Evolutionary conservation across 2,329 filamentous ascomycete species (phyloP), one percentile per base, ranked within the genome.

Genomic region (Neofusicoccum laricinum): DNA sequence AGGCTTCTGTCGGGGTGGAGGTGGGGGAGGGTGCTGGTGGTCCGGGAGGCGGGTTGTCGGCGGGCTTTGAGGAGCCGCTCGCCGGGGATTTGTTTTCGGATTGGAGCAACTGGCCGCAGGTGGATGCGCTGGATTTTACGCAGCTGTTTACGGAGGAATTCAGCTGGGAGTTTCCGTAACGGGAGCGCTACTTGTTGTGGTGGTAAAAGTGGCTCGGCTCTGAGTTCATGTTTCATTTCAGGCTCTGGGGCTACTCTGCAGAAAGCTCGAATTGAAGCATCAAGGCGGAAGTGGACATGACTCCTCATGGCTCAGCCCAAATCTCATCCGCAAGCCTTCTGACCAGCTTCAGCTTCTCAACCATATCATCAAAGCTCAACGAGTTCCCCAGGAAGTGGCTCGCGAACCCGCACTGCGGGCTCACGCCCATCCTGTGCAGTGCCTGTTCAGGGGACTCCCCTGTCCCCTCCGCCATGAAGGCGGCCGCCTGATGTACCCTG

Each of bases 311-410:
- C 11, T 48, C 45, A 25, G 21, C 14, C 90, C 90, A 93, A 65
- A 93, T 84, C 71, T 89, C 86, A 72, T 92, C 85, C 2, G 90
- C 90, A 70, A 93, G 86, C 69, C 86, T 81, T 67, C 90, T 84
- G 17, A 93, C 88, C 61, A 93, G 78, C 68, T 84, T 80, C 71
- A 93, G 77, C 80, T 93, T 93, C 75, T 84, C 86, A 78, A 86
- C 86, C 87, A 93, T 89, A 67, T 90, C 89, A 50, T 90, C 85
- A 67, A 86, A 80, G 21, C 82, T 84, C 62, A 93, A 80, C 14
- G 86, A 84, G 72, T 93, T 92, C 0, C 90, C 90, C 70, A 85
- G 87, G 69, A 89, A 86, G 73, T 93, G 90, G 40, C 87, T 91
- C 40, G 89, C 90, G 75, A 77, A 77, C 6, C 75, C 75, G 50